phyloP scores from a whole-genome alignment of 441 rosid species.

The Pelargonium citronellum region DNA sequence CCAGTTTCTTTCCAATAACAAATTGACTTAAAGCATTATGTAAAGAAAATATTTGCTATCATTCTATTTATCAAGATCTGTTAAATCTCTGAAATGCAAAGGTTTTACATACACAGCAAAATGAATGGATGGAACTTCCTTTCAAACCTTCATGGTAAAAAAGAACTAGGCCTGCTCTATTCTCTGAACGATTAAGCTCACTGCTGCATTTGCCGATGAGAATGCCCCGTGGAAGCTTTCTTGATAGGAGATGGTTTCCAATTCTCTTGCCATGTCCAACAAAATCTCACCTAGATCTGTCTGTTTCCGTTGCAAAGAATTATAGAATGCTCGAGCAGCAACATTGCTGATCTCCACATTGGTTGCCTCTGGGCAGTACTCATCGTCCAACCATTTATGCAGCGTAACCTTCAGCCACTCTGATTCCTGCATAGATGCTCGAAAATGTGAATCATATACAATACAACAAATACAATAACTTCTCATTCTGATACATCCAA shows the following conservation, averaged over 20 bases:
- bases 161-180: slow-evolving; percentile 28
- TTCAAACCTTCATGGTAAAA: slow-evolving; percentile 7
- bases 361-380: slow-evolving; percentile 90
- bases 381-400: slow-evolving; percentile 89
- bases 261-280: slow-evolving; percentile 59
- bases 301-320: slow-evolving; percentile 47
- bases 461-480: not conserved
- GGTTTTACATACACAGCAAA: not conserved
- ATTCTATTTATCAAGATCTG: not conserved
- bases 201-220: slow-evolving; percentile 75
- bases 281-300: slow-evolving; percentile 70
- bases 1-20: not conserved
- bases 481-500: not conserved
- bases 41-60: not conserved
- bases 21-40: not conserved
- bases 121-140: not conserved
- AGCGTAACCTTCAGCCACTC: slow-evolving; percentile 73
- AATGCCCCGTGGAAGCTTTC: slow-evolving; percentile 94
- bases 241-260: slow-evolving; percentile 66
- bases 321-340: slow-evolving; percentile 51
- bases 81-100: not conserved
- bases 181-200: slow-evolving; percentile 53
- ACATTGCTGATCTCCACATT: slow-evolving; percentile 67
- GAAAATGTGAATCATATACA: not conserved
- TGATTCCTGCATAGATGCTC: slow-evolving; percentile 44